Evolutionary conservation across 2,329 filamentous ascomycete genomes (phyloP), one percentile per base, ranked within the genome.

Genomic region (Fonsecaea monophora): DNA sequence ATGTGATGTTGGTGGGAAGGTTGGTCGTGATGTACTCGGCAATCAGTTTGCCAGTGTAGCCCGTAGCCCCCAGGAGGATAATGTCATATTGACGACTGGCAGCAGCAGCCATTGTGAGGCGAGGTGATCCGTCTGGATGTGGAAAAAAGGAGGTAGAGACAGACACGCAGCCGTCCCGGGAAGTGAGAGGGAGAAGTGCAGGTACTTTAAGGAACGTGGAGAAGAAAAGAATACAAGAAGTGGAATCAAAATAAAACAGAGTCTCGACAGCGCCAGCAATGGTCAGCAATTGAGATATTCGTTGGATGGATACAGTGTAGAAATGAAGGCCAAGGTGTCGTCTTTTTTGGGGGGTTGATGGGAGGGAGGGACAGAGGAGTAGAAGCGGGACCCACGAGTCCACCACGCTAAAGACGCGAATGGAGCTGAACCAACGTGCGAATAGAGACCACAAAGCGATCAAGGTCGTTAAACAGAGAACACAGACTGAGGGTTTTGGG

Each of bases 41-140:
- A 2, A 88, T 88, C 72, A 91, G 84, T 71, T 87, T 89, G 45
- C 94, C 94, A 0, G 94, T 97, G 79, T 96, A 97, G 34, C 94
- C 94, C 76, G 85, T 90, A 9, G 89, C 88, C 32, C 89, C 89
- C 21, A 90, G 82, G 38, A 92, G 80, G 53, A 91, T 80, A 57
- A 90, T 77, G 72, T 91, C 89, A 74, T 90, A 91, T 73, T 86
- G 78, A 60, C 82, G 82, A 64, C 75, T 73, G 62, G 79, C 74
- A 55, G 58, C 42, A 62, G 79, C 74, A 53, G 59, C 59, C 81
- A 83, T 83, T 53, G 42, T 83, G 54, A 38, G 53, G 64, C 45
- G 30, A 50, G 18, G 21, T 50, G 34, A 53, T 21, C 59, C 54
- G 35, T 21, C 25, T 15, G 45, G 9, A 21, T 18, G 8, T 15